Conservation (phyloP, 768 basidiomycete genomes). For the Phlebiopsis flavidoalba region DNA sequence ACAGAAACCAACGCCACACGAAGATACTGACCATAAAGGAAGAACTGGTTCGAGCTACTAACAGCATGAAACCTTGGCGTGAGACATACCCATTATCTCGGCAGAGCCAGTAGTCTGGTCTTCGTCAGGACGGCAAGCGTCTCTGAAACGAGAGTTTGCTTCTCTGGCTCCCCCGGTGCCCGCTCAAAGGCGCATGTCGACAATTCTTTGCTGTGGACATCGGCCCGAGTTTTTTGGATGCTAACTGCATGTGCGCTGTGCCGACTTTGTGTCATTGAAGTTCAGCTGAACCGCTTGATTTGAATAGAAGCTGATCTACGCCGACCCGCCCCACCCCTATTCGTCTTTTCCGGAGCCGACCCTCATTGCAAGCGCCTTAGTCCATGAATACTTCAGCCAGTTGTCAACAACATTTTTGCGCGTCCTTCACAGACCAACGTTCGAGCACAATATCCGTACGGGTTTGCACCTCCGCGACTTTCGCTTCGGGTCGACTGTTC, state of each 20-base stretch:
- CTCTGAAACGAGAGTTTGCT: constrained; percentile 35
- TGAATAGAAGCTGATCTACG: constrained; percentile 15
- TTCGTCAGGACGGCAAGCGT: constrained; percentile 12
- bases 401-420: constrained; percentile 29
- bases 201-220: not conserved
- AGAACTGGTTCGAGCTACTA: not conserved
- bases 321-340: constrained; percentile 8
- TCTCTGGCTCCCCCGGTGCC: constrained; percentile 21
- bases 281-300: not conserved
- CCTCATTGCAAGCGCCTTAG: constrained; percentile 22
- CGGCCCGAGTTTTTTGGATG: not conserved
- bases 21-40: not conserved
- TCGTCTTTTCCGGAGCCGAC: constrained; percentile 11
- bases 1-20: constrained; percentile 14
- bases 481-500: constrained; percentile 44
- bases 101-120: constrained; percentile 16
- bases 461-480: constrained; percentile 33
- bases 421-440: constrained; percentile 40
- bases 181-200: not conserved
- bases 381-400: constrained; percentile 40
- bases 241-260: constrained; percentile 27
- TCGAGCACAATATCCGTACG: constrained; percentile 30
- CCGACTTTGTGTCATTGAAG: constrained; percentile 13
- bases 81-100: constrained; percentile 10
- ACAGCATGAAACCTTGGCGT: constrained; percentile 7